Evolutionary conservation across 164 flowering plant species (phyloP).

Genomic region (grape (Vitis vinifera)): ASM3070453v1 NC_081822.1:9003001-9003500

Average conservation of each 20-base stretch:
- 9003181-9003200: not conserved
- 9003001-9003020: slow-evolving; percentile 86
- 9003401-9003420: too few species aligned
- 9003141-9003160: not conserved
- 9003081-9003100: not conserved
- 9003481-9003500: too few species aligned
- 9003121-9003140: not conserved
- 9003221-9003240: not conserved
- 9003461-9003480: too few species aligned
- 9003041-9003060: slow-evolving; percentile 62
- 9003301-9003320: slow-evolving; percentile 46
- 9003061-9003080: not conserved
- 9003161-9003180: not conserved
- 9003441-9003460: not conserved
- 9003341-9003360: slow-evolving; percentile 54
- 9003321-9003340: slow-evolving; percentile 59
- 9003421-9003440: not conserved
- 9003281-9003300: slow-evolving; percentile 1
- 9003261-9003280: not conserved
- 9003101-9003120: not conserved
- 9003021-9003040: slow-evolving; percentile 66
- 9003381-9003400: too few species aligned
- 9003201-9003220: slow-evolving; percentile 1
- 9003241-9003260: not conserved
- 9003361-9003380: not conserved